Evolutionary conservation across 2,329 filamentous ascomycete species (phyloP).

Genomic region (Aspergillus oerlinghausenensis): DNA sequence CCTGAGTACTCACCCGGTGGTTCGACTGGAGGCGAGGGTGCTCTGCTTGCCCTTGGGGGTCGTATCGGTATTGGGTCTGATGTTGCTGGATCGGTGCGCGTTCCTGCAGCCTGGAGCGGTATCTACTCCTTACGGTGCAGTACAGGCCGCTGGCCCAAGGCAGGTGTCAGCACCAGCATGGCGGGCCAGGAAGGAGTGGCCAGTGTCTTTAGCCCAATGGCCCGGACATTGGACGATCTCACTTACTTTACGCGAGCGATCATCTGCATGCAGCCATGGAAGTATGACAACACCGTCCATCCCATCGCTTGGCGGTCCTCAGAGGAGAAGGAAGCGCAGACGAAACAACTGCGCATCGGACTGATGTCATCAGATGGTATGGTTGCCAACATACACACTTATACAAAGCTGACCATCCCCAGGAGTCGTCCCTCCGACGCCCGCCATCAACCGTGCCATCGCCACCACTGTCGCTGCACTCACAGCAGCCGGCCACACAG

Average conservation of each 20-base stretch:
- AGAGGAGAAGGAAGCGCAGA: slow-evolving; percentile 54
- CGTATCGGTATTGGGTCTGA: slow-evolving; percentile 88
- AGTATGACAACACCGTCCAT: slow-evolving; percentile 79
- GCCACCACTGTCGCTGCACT: slow-evolving; percentile 67
- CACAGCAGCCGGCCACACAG: slow-evolving; percentile 66
- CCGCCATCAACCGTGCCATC: slow-evolving; percentile 74
- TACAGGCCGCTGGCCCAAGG: slow-evolving; percentile 85
- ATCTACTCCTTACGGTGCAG: slow-evolving; percentile 84
- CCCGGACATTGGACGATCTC: slow-evolving; percentile 75
- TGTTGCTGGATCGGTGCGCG: slow-evolving; percentile 82
- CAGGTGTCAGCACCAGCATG: slow-evolving; percentile 81
- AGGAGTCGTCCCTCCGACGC: slow-evolving; percentile 77
- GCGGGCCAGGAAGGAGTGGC: slow-evolving; percentile 86
- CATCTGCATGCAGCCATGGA: slow-evolving; percentile 80
- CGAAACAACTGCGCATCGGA: slow-evolving; percentile 67
- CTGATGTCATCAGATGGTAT: slow-evolving; percentile 68
- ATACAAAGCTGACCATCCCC: slow-evolving; percentile 8
- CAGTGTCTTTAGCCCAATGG: slow-evolving; percentile 89
- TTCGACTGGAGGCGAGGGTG: slow-evolving; percentile 79
- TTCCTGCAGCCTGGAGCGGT: slow-evolving; percentile 82
- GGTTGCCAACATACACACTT: background rate
- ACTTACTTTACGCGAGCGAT: slow-evolving; percentile 77
- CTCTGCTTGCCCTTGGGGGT: slow-evolving; percentile 73
- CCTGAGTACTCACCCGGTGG: slow-evolving; percentile 81
- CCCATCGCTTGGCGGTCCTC: slow-evolving; percentile 73